These are phyloP conservation scores for Botrytis pseudocinerea DNA, from an alignment of 2,329 filamentous ascomycete genomes.

Conservation along the genomic window DNA sequence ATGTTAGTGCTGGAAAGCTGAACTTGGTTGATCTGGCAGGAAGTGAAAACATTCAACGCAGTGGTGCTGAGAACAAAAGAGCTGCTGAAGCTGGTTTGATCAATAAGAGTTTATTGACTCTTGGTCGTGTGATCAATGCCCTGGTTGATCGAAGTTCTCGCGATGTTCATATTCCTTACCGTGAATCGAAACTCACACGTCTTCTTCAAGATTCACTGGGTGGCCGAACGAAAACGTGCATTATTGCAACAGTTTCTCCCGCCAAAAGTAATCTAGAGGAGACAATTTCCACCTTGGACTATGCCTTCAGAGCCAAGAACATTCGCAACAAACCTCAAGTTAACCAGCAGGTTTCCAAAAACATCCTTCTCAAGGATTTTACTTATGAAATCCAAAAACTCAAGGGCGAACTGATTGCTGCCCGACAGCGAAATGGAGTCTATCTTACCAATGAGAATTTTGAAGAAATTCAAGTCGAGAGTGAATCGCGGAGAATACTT, in stretches of 20 bases:
- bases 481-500: slow-evolving; percentile 86
- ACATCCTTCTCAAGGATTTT: slow-evolving; percentile 86
- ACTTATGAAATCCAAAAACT: slow-evolving; percentile 91
- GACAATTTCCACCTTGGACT: slow-evolving; percentile 96
- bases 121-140: slow-evolving; percentile 96
- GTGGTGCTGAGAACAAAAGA: slow-evolving; percentile 96
- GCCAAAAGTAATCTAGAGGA: slow-evolving; percentile 95
- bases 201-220: slow-evolving; percentile 95
- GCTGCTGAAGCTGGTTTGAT: slow-evolving; percentile 94
- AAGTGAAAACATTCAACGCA: slow-evolving; percentile 96
- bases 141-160: slow-evolving; percentile 77
- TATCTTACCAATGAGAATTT: slow-evolving; percentile 88
- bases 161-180: slow-evolving; percentile 73
- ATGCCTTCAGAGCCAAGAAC: slow-evolving; percentile 97
- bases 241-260: slow-evolving; percentile 94
- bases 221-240: slow-evolving; percentile 95
- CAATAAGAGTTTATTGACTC: slow-evolving; percentile 94
- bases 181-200: slow-evolving; percentile 94
- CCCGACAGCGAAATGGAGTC: slow-evolving; percentile 89
- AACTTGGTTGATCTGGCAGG: slow-evolving; percentile 96
- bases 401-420: slow-evolving; percentile 90
- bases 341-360: slow-evolving; percentile 90
- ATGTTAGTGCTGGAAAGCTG: slow-evolving; percentile 86
- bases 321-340: slow-evolving; percentile 97
- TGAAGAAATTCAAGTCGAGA: slow-evolving; percentile 88